Evolutionary conservation across 306 rosid genomes (phyloP).

Genomic region (Boehmeria nivea): DNA sequence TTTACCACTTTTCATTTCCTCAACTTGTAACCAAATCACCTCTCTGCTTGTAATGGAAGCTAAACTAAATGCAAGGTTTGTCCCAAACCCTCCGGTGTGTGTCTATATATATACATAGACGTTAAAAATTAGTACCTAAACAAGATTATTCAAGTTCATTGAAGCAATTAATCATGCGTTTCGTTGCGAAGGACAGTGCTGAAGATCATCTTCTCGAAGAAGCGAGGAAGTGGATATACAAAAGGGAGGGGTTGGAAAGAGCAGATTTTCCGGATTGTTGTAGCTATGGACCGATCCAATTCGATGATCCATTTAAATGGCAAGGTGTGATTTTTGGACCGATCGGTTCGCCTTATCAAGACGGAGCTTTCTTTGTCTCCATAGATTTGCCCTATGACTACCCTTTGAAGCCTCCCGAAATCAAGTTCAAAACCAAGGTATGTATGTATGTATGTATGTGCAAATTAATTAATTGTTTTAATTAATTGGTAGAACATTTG

Average conservation of each 20-base stretch:
- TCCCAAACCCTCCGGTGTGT: too few species aligned
- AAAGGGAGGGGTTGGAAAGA: not conserved
- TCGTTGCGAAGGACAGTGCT: not conserved
- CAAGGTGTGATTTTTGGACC: not conserved
- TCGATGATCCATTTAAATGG: not conserved
- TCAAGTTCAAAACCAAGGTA: not conserved
- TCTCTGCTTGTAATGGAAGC: too few species aligned
- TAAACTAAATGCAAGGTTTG: too few species aligned
- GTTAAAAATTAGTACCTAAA: too few species aligned
- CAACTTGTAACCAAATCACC: too few species aligned
- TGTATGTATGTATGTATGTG: too few species aligned
- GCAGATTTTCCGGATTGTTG: not conserved
- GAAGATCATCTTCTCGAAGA: not conserved
- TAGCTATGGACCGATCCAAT: not conserved
- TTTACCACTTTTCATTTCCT: too few species aligned
- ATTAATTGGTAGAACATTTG: too few species aligned
- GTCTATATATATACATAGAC: too few species aligned
- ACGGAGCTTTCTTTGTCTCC: not conserved
- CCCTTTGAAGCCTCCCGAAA: not conserved
- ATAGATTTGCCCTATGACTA: not conserved
- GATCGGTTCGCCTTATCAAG: not conserved
- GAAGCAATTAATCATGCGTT: not conserved
- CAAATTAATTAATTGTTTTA: too few species aligned
- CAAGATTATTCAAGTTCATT: too few species aligned
- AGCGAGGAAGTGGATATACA: conserved; percentile 1